phyloP scores from a whole-genome alignment of 2,329 filamentous ascomycete species.

The Ophiostoma sp. region DNA sequence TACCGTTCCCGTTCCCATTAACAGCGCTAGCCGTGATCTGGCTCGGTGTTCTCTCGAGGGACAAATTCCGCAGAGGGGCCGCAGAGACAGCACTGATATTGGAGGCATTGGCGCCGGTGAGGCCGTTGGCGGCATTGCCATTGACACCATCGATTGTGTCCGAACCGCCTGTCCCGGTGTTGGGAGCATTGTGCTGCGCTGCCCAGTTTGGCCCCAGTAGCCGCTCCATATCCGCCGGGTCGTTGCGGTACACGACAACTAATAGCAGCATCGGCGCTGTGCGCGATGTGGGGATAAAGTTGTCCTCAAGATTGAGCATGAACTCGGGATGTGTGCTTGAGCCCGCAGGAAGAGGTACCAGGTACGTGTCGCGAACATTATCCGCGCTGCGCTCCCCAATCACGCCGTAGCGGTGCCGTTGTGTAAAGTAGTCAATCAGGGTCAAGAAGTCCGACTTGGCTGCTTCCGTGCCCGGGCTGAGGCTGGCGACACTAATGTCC shows the following conservation, averaged over 20 bases:
- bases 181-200: constrained; percentile 29
- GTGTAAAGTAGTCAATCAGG: constrained; percentile 82
- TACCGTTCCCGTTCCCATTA: not conserved
- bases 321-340: constrained; percentile 72
- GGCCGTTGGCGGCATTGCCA: not conserved
- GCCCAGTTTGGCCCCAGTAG: constrained; percentile 34
- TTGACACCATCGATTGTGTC: not conserved
- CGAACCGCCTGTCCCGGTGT: not conserved
- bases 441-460: constrained; percentile 62
- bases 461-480: constrained; percentile 59
- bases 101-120: not conserved
- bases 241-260: constrained; percentile 75
- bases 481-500: constrained; percentile 74
- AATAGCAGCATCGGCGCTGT: constrained; percentile 74
- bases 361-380: constrained; percentile 83
- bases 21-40: not conserved
- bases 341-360: constrained; percentile 77
- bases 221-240: constrained; percentile 39
- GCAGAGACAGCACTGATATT: constrained; percentile 20
- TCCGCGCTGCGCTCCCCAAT: constrained; percentile 68
- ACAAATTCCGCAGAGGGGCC: not conserved
- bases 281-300: constrained; percentile 66
- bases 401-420: constrained; percentile 80
- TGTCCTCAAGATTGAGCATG: constrained; percentile 80
- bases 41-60: not conserved